Evolutionary conservation across 495 filamentous ascomycete species (phyloP).

Genomic region (Neurospora sp.): DNA sequence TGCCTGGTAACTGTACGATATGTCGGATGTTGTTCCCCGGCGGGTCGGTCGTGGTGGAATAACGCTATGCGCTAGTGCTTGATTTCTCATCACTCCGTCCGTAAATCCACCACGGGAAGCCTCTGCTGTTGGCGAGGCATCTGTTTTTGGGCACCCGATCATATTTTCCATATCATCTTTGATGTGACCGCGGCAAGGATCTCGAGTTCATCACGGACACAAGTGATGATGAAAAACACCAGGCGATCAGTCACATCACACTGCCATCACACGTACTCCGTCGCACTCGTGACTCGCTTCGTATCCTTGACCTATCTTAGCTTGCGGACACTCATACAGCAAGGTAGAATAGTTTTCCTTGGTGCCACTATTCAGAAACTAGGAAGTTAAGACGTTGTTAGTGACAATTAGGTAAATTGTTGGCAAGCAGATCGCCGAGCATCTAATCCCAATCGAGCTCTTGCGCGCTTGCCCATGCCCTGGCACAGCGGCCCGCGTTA

Average conservation of each 20-base stretch:
- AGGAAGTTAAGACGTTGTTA: neutral
- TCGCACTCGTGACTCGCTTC: neutral
- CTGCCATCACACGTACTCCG: neutral
- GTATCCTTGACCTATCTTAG: neutral
- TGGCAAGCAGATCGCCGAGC: neutral
- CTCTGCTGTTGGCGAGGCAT: too few relatives aligned
- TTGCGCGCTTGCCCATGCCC: neutral
- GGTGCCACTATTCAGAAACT: neutral
- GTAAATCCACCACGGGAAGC: too few relatives aligned
- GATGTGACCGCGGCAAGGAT: neutral
- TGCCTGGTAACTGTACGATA: neutral
- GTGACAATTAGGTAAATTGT: neutral
- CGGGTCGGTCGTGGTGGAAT: neutral
- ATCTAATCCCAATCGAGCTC: neutral
- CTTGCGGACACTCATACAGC: neutral
- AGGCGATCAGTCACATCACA: neutral
- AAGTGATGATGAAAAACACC: neutral
- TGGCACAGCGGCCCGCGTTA: neutral
- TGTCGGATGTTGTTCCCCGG: neutral
- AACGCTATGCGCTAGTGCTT: neutral
- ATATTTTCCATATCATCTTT: neutral
- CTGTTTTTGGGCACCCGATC: too few relatives aligned
- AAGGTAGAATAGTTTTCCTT: neutral
- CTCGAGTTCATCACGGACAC: neutral
- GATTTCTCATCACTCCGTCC: neutral